Base-by-base conservation (phyloP, 768 basidiomycete species). In the Amanita molliuscula region DNA sequence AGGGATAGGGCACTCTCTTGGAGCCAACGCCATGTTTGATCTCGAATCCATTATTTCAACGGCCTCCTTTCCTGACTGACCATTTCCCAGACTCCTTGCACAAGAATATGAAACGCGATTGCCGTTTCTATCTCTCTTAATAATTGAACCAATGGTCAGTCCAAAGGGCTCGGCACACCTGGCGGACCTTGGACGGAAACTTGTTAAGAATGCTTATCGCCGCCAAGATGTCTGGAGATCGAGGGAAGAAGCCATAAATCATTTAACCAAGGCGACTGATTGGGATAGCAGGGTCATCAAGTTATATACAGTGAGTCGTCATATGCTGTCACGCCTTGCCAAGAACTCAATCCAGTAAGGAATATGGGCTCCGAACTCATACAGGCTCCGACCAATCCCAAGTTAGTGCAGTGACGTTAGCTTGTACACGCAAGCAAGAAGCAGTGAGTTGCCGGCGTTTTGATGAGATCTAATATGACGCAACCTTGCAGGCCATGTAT, bases 1-100 rank as follows among this genome's bases (percentile, higher is more conserved):
- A 33, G 82, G 81, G 2, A 71, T 86, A 15, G 83, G 82, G 0
- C 83, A 86, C 60, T 84, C 82, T 1, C 63, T 86, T 16, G 83
- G 83, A 11, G 82, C 75, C 34, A 79, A 81, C 50, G 67, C 77
- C 18, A 75, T 82, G 83, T 83, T 56, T 50, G 50, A 43, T 40
- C 34, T 20, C 41, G 11, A n/a, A 28, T 18, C 18, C 16, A 31
- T 45, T 5, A n/a, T 20, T 25, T 13, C 6, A 8, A 23, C 18
- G 13, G 3, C 16, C 11, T 33, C 13, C 6, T 23, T n/a, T 21
- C 23, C 18, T 31, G 11, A 25, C 6, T 47, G 21, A 26, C 26
- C 25, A 29, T 41, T 11, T 25, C 38, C 13, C 42, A 83, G 82
- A 61, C 67, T 78, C 7, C 67, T 82, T 31, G 62, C 82, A 18